Percentiles rank a stretch among this genome's conserved stretches.
Conservation (phyloP, 2,329 filamentous ascomycete genomes). For the Colletotrichum horii region DNA sequence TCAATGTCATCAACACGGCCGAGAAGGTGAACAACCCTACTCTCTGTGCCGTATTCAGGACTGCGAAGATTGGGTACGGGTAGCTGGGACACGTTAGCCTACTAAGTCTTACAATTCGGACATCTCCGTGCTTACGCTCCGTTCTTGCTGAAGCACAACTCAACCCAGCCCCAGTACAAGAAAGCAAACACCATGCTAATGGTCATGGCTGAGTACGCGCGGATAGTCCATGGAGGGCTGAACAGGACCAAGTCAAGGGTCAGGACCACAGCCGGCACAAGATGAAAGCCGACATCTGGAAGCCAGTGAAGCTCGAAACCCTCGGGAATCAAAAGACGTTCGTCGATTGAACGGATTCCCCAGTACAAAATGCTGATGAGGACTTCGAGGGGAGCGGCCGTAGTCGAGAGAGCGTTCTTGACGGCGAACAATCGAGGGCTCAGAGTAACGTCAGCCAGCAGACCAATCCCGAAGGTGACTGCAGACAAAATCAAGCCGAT, state of each 20-base stretch:
- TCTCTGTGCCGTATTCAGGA: conserved; percentile 70
- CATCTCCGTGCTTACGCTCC: conserved; percentile 55
- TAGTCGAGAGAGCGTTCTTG: conserved; percentile 72
- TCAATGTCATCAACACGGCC: conserved; percentile 73
- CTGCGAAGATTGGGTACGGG: conserved; percentile 83
- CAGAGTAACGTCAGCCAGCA: conserved; percentile 68
- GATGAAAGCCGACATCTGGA: conserved; percentile 70
- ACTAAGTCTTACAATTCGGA: conserved; percentile 25
- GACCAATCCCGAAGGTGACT: conserved; percentile 64
- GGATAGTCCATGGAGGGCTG: conserved; percentile 75
- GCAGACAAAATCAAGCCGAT: conserved; percentile 69
- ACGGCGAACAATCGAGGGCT: conserved; percentile 62
- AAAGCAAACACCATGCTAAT: conserved; percentile 66
- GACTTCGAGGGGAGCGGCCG: conserved; percentile 72
- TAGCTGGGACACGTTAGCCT: conserved; percentile 58
- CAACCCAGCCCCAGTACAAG: conserved; percentile 79
- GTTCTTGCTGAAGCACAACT: conserved; percentile 72
- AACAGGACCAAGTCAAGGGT: conserved; percentile 70
- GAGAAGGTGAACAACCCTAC: conserved; percentile 72
- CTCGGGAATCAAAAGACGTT: conserved; percentile 55
- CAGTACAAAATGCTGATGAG: conserved; percentile 77
- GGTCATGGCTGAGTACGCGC: conserved; percentile 61
- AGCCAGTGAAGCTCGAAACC: conserved; percentile 59
- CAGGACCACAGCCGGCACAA: conserved; percentile 69
- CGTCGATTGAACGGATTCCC: conserved; percentile 66